Base-by-base conservation (phyloP, 2,329 filamentous ascomycete genomes). In the Fusarium musae region DNA sequence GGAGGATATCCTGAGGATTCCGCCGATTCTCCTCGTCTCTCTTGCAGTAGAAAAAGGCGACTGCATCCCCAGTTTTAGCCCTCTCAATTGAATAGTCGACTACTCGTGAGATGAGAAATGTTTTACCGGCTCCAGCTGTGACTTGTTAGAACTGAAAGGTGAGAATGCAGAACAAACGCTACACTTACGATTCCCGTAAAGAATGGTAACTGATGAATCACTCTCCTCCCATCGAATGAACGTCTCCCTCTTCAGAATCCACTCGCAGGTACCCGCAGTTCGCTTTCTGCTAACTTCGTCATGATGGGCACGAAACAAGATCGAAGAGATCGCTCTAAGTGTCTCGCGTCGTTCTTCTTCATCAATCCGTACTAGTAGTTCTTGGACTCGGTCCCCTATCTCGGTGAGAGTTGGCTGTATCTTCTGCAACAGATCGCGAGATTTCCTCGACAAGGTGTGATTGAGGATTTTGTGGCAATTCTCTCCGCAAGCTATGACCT, bases 381-480 rank as follows among this genome's bases (percentile, higher is more conserved):
- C 15, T 13, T 0, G 46, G 2, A 50, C 1, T 2, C 28, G 21
- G 0, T 32, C 10, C 0, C 10, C 10, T 17, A 50, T 0, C 1
- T 32, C 15, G 7, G 7, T 2, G 2, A 50, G 5, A 17, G 7
- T 0, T 50, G 46, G 46, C 2, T 50, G 21, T 2, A 50, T 12
- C 15, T 32, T n/a, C 0, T 9, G 0, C 3, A 49, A 1, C 21
- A 49, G 1, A 3, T n/a, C 46, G 10, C 32, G 46, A 32, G 46
- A 49, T 17, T 17, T 9, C 5, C 5, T 1, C 0, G 46, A 50
- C 2, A 50, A 0, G 0, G 0, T 2, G 0, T 17, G 28, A 2
- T 2, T 9, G 0, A 50, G 10, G 10, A 50, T 3, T 5, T 23
- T 50, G 5, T 17, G 28, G 0, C 46, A 50, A 1, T 17, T 3